Evolutionary conservation across 208 protist species (phyloP).

Genomic region (Crithidia expoeki): DNA sequence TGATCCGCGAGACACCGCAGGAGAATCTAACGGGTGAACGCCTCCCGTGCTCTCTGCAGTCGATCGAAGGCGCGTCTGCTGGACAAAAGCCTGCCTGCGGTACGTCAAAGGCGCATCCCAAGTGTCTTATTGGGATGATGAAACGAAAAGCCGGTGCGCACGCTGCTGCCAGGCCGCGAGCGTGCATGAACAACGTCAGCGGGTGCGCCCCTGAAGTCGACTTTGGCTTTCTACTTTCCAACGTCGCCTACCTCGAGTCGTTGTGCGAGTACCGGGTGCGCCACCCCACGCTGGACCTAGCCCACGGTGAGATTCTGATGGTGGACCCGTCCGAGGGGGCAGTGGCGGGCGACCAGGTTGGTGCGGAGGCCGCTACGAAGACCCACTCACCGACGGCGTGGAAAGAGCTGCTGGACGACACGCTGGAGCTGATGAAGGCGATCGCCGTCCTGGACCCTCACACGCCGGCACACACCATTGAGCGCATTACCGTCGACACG

Average conservation of each 20-base stretch:
- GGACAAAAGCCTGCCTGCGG: constrained; percentile 1
- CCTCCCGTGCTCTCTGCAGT: constrained; percentile 29
- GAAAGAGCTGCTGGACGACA: constrained; percentile 33
- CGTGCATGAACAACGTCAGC: neutral
- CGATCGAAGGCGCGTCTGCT: neutral
- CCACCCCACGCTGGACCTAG: constrained; percentile 35
- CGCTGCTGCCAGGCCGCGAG: neutral
- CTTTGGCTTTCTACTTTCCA: constrained; percentile 13
- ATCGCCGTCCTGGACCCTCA: constrained; percentile 18
- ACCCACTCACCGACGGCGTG: constrained; percentile 10
- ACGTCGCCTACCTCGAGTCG: constrained; percentile 32
- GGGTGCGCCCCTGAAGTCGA: neutral
- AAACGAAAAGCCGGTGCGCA: neutral
- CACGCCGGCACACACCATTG: neutral
- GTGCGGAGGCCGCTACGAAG: neutral
- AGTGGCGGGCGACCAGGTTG: neutral
- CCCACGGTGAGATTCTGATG: constrained; percentile 18
- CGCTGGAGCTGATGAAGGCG: constrained; percentile 40
- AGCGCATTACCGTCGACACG: neutral
- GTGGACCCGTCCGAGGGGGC: neutral
- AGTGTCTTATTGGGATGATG: neutral
- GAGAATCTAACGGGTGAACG: constrained; percentile 29
- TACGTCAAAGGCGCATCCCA: neutral
- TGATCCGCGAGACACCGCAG: constrained; percentile 32
- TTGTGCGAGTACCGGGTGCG: constrained; percentile 41